Evolutionary conservation across 129 eudicot species (phyloP), one percentile per base, ranked within the genome.

Genomic region (Helichrysum umbraculigerum): DNA sequence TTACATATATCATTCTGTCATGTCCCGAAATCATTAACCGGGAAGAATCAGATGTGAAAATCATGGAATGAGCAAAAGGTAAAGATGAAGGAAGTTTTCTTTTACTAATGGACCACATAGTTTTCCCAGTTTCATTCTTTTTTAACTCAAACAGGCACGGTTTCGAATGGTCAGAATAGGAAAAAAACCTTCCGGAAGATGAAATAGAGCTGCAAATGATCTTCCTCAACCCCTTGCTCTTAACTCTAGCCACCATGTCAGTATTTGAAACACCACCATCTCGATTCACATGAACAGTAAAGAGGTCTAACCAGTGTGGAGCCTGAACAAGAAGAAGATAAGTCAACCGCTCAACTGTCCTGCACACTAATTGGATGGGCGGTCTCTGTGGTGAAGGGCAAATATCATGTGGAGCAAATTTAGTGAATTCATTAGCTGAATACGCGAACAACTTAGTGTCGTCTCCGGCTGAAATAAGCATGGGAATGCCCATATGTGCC

Each of bases 391-490:
- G 99, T 74, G 96, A 94, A 76, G 99, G 99, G 72, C 92, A 89
- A 16, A 95, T 83, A 84, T 93, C 98, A 86, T 89, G 90, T 44
- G 91, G 96, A 71, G 93, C 79, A 60, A 91, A 95, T 70, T 95
- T 86, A 30, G 94, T 87, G 56, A 95, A 95, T 47, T 95, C 94
- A 68, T 78, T 86, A 21, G 87, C 97, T 65, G 99, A 86, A 74
- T 95, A 95, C 33, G 99, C 99, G 86, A 87, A 95, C 32, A 95
- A 91, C 80, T 88, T 95, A 30, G 99, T 83, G 64, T 95, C 99
- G 73, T 95, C 97, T 72, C 99, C 99, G 70, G 92, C 99, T 47
- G 99, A 95, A 32, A 95, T 83, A 68, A 95, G 99, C 99, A 95
- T 95, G 14, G 99, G 97, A 33, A 91, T 92, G 56, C 97, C 97